Evolutionary conservation across 2,329 filamentous ascomycete species (phyloP).

Genomic region (Arachnomyces sp.): DNA sequence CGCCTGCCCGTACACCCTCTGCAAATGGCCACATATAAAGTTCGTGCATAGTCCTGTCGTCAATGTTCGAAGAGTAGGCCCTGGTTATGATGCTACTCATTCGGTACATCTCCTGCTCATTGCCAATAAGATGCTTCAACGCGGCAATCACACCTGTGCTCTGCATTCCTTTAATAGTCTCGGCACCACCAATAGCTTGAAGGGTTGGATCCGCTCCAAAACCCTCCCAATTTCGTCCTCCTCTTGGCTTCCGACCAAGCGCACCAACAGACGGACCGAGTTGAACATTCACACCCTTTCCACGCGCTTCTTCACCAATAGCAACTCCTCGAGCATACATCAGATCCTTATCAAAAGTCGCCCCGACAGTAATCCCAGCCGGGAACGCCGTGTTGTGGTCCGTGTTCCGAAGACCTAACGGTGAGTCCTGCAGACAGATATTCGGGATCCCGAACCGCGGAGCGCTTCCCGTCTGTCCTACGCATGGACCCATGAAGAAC

Average conservation of each 20-base stretch:
- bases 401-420: constrained; percentile 62
- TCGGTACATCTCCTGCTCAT: constrained; percentile 38
- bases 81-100: constrained; percentile 38
- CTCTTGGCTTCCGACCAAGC: constrained; percentile 61
- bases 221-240: constrained; percentile 67
- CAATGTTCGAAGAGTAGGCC: constrained; percentile 41
- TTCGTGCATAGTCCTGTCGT: constrained; percentile 42
- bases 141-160: constrained; percentile 48
- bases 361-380: constrained; percentile 66
- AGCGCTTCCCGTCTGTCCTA: constrained; percentile 68
- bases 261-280: constrained; percentile 64
- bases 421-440: constrained; percentile 63
- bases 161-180: constrained; percentile 51
- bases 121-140: constrained; percentile 50
- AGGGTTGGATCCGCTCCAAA: constrained; percentile 64
- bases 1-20: constrained; percentile 40
- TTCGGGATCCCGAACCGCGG: constrained; percentile 62
- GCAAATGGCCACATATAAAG: constrained; percentile 44
- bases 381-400: constrained; percentile 72
- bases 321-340: constrained; percentile 61
- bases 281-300: constrained; percentile 64
- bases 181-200: constrained; percentile 43
- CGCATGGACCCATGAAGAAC: constrained; percentile 64
- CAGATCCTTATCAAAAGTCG: constrained; percentile 65
- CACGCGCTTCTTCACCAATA: constrained; percentile 61